Base-by-base conservation (phyloP, 2,329 filamentous ascomycete genomes). In the Sarocladium strictum region DNA sequence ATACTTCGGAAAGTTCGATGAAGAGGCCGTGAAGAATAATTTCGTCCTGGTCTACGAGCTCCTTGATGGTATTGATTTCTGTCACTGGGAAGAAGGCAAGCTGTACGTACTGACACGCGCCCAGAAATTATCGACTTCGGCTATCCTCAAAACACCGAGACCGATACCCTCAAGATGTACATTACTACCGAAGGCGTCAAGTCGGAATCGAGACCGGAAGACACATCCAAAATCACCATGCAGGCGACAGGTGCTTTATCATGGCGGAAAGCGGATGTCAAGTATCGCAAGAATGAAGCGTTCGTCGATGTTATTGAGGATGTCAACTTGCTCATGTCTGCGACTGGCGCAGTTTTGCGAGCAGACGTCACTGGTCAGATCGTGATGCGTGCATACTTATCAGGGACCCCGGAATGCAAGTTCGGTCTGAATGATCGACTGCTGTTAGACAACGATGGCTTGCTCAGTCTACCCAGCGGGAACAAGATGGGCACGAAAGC, bases 241-340 rank as follows among this genome's bases (percentile, higher is more conserved):
- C 94, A 99, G 76, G 95, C 94, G 12, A 99, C 94, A 0, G 94
- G 95, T 38, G 94, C 94, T 4, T 80, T 97, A 40, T 97, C 94
- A 47, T 99, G 95, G 94, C 85, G 95, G 63, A 89, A 96, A 67
- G 89, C 93, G 57, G 93, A 97, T 70, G 94, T 99, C 72, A 96
- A 96, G 69, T 99, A 99, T 75, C 89, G 94, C 70, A 99, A 99
- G 76, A 99, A 99, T 75, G 94, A 99, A 72, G 94, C 94, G 29
- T 99, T 99, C 66, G 94, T 99, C 62, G 94, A 99, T 71, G 94
- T 99, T 17, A 99, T 99, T 65, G 94, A 99, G 72, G 94, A 99
- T 67, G 93, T 99, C 65, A 99, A 99, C 72, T 81, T 99, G 56
- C 86, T 99, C 66, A 97, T 99, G 89, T 97, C 93, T n/a, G 94